Conservation (phyloP, 2,329 filamentous ascomycete species). For the Fusarium pilosicola region DNA sequence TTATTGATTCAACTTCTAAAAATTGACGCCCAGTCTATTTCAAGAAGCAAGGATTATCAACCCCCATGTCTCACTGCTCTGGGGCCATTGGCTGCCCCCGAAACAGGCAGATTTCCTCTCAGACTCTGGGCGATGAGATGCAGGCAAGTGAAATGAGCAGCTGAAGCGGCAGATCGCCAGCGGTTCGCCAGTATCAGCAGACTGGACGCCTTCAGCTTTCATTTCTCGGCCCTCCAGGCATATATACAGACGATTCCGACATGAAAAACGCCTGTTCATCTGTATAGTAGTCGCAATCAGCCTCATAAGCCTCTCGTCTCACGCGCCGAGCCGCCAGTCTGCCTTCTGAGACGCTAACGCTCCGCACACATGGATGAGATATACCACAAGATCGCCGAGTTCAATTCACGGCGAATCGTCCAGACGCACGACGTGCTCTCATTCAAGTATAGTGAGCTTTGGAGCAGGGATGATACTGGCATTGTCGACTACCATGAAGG, state of each 20-base stretch:
- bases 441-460: slow-evolving; percentile 46
- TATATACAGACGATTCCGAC: neutral
- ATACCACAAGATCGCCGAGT: slow-evolving; percentile 44
- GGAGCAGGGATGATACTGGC: slow-evolving; percentile 38
- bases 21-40: neutral
- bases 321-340: neutral
- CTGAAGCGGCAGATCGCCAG: slow-evolving; percentile 8
- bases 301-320: neutral
- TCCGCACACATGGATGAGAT: slow-evolving; percentile 46
- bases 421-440: slow-evolving; percentile 21
- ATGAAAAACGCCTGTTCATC: neutral
- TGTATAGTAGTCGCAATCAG: neutral
- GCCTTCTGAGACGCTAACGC: neutral
- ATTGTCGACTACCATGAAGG: slow-evolving; percentile 19
- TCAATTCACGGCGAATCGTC: slow-evolving; percentile 37
- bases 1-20: neutral
- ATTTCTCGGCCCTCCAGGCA: neutral
- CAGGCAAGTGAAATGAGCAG: slow-evolving; percentile 4
- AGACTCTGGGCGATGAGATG: slow-evolving; percentile 10
- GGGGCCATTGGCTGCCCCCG: slow-evolving; percentile 8
- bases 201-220: neutral
- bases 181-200: slow-evolving; percentile 2
- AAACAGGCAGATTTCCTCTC: neutral
- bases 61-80: slow-evolving; percentile 22
- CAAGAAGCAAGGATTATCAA: slow-evolving; percentile 13